A percentile compares a stretch with the other conserved stretches of the same genome.
These are phyloP conservation scores for Boechera divaricarpa DNA, from an alignment of 345 rosid genomes.

Conservation along the genomic window DNA sequence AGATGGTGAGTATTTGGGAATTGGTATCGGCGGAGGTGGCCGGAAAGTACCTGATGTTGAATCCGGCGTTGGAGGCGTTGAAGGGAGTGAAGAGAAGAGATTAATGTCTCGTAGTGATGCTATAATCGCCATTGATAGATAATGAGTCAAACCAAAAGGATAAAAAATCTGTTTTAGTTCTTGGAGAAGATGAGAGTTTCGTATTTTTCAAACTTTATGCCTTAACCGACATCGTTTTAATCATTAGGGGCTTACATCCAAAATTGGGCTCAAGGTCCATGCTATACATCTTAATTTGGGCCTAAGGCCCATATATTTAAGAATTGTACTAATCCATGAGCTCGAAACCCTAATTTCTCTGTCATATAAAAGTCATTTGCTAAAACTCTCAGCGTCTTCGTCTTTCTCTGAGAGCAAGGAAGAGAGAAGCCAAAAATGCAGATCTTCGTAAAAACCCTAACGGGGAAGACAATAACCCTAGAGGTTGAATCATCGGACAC, in stretches of 20 bases:
- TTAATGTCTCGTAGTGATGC: constrained; percentile 64
- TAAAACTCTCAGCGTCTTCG: neutral
- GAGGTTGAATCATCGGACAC: constrained; percentile 72
- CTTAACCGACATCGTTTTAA: neutral
- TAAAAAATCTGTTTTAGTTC: neutral
- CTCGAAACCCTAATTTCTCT: constrained; percentile 21
- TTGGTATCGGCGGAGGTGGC: constrained; percentile 66
- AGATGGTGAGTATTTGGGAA: constrained; percentile 75
- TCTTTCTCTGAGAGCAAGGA: neutral
- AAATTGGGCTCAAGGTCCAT: constrained; percentile 9
- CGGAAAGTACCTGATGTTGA: constrained; percentile 39
- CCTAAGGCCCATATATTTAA: constrained; percentile 1
- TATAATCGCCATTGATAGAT: constrained; percentile 55
- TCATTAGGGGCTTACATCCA: neutral
- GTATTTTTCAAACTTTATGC: neutral
- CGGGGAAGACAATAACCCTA: constrained; percentile 71
- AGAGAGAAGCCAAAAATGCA: constrained; percentile 47
- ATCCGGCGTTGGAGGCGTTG: constrained; percentile 52
- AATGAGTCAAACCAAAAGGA: neutral
- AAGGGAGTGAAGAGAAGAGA: constrained; percentile 81
- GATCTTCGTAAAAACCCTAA: constrained; percentile 80
- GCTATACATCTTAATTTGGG: too few relatives aligned
- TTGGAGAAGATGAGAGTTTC: neutral
- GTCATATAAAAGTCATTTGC: constrained; percentile 17
- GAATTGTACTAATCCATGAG: too few relatives aligned